phyloP scores from a whole-genome alignment of 2,329 filamentous ascomycete species.

The Calonectria crousiana region DNA sequence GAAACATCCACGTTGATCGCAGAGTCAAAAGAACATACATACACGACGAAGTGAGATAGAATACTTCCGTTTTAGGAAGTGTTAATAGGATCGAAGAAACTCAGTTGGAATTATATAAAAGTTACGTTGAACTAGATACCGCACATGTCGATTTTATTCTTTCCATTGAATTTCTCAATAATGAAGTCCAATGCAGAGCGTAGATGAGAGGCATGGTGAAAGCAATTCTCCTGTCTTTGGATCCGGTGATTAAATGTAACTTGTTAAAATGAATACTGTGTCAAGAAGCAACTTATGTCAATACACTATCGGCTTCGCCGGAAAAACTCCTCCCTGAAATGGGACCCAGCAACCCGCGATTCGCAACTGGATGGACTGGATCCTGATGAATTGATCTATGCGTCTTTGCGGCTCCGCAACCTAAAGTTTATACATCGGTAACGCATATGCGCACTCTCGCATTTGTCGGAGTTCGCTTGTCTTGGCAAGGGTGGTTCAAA shows the following conservation, averaged over 20 bases:
- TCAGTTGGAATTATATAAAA: not conserved
- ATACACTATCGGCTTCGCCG: not conserved
- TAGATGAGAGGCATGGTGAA: not conserved
- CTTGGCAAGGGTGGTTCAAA: not conserved
- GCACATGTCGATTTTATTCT: not conserved
- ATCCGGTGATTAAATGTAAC: not conserved
- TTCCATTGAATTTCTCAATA: not conserved
- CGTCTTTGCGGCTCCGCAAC: not conserved
- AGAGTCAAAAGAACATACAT: not conserved
- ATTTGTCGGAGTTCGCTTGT: not conserved
- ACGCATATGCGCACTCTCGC: not conserved
- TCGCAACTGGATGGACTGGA: not conserved
- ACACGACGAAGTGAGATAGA: not conserved
- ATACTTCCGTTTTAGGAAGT: not conserved
- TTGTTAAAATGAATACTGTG: not conserved
- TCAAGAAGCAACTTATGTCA: not conserved
- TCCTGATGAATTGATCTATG: not conserved
- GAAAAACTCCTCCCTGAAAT: not conserved
- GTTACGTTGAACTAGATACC: not conserved
- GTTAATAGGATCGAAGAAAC: not conserved
- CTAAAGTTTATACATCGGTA: not conserved
- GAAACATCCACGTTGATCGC: not conserved
- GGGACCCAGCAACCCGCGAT: not conserved
- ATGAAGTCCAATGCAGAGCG: too few relatives aligned
- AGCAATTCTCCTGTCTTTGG: not conserved